These are phyloP conservation scores for Kwoniella sp. DNA, from an alignment of 768 basidiomycete genomes.

Conservation along the genomic window DNA sequence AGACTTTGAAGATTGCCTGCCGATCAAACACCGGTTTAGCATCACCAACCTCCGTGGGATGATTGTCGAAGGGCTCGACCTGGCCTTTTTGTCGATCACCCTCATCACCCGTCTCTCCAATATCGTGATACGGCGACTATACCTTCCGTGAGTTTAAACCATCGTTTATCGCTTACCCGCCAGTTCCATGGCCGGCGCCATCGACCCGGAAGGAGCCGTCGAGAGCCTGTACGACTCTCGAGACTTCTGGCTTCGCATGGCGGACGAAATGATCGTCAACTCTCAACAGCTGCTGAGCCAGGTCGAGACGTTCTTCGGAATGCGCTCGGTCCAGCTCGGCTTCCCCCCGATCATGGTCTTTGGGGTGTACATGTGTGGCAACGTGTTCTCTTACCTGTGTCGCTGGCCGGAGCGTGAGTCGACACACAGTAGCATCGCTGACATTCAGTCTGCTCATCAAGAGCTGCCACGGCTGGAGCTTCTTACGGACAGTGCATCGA, in stretches of 20 bases:
- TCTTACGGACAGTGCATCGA: slow-evolving; percentile 4
- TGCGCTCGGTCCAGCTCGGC: slow-evolving; percentile 12
- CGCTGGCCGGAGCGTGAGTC: slow-evolving; percentile 19
- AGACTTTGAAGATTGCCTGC: slow-evolving; percentile 15
- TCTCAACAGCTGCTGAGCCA: slow-evolving; percentile 14
- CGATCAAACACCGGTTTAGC: slow-evolving; percentile 13
- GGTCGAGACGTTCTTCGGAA: slow-evolving; percentile 19
- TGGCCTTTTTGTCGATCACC: slow-evolving; percentile 19
- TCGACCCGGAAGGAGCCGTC: slow-evolving; percentile 9
- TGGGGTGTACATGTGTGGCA: slow-evolving; percentile 20
- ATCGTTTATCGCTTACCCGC: neutral
- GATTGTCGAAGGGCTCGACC: slow-evolving; percentile 20
- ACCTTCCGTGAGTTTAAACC: slow-evolving; percentile 10
- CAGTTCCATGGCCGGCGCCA: slow-evolving; percentile 20
- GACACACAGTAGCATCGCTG: neutral
- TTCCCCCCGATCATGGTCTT: slow-evolving; percentile 24
- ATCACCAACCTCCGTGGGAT: slow-evolving; percentile 15
- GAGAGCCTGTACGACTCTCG: slow-evolving; percentile 1
- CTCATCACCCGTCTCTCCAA: slow-evolving; percentile 18
- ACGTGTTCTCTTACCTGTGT: slow-evolving; percentile 10
- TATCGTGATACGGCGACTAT: slow-evolving; percentile 15
- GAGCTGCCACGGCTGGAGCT: neutral
- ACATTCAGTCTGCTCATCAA: slow-evolving; percentile 4
- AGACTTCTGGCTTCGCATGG: slow-evolving; percentile 14
- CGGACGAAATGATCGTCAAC: slow-evolving; percentile 12